A percentile compares a stretch with the other conserved stretches of the same genome.
Conservation (phyloP, 768 basidiomycete species). For the Tubosaeta sp. region DNA sequence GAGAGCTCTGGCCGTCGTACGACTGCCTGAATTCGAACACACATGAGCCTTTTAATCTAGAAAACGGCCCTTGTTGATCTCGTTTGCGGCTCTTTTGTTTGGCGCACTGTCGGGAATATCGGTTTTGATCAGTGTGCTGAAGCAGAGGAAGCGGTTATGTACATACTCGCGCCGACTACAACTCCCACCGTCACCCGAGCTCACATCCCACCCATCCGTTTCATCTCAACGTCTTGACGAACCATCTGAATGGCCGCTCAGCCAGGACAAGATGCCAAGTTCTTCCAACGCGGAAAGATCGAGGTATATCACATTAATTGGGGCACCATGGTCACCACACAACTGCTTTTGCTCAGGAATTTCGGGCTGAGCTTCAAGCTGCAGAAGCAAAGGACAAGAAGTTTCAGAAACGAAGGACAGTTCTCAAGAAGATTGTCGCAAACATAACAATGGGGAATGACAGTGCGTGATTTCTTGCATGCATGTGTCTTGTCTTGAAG, state of each 20-base stretch:
- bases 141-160: background rate
- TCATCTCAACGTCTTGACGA: background rate
- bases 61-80: conserved; percentile 48
- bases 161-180: background rate
- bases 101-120: background rate
- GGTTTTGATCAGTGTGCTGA: background rate
- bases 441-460: conserved; percentile 99
- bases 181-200: background rate
- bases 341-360: conserved; percentile 52
- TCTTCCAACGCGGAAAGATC: conserved; percentile 89
- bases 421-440: conserved; percentile 95
- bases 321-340: conserved; percentile 7
- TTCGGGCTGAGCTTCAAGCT: conserved; percentile 85
- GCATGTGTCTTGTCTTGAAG: conserved; percentile 12
- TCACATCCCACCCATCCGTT: background rate
- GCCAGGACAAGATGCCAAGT: conserved; percentile 84
- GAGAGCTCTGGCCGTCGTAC: background rate
- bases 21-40: conserved; percentile 52
- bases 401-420: conserved; percentile 86
- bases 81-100: background rate
- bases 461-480: conserved; percentile 55
- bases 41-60: conserved; percentile 70
- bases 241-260: conserved; percentile 40
- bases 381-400: conserved; percentile 97
- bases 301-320: conserved; percentile 47